These are phyloP conservation scores for Hibiscus tridactylites DNA, from an alignment of 345 rosid species.

Conservation along the genomic window DNA sequence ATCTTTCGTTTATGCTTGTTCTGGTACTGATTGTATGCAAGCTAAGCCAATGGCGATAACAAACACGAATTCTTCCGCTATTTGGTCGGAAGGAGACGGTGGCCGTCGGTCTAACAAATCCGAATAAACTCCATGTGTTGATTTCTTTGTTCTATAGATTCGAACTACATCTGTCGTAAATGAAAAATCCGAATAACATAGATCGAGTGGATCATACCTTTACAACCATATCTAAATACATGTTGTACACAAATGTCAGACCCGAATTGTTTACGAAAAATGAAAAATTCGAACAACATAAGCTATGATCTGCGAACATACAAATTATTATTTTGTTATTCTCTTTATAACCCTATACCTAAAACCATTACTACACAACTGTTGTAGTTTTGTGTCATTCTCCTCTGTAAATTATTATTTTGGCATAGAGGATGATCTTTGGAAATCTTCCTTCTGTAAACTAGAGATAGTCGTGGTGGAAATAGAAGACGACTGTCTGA, in stretches of 20 bases:
- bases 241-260: neutral
- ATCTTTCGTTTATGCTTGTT: too few species aligned
- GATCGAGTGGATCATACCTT: too few species aligned
- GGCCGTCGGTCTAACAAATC: too few species aligned
- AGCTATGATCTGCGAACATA: neutral
- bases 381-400: conserved; percentile 14
- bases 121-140: conserved; percentile 8
- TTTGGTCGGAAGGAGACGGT: too few species aligned
- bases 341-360: neutral
- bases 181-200: too few species aligned
- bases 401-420: conserved; percentile 13
- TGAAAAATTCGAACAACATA: neutral
- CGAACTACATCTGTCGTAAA: neutral
- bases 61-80: too few species aligned
- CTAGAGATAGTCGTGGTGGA: conserved; percentile 21
- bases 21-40: too few species aligned
- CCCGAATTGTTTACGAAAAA: neutral
- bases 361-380: neutral
- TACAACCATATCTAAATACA: neutral
- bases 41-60: too few species aligned
- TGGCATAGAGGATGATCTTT: conserved; percentile 62
- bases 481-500: conserved; percentile 54
- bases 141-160: neutral
- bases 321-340: neutral
- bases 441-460: conserved; percentile 24